Base-by-base conservation (phyloP, 176 grass and related monocot genomes). In the Oryza meridionalis region DNA sequence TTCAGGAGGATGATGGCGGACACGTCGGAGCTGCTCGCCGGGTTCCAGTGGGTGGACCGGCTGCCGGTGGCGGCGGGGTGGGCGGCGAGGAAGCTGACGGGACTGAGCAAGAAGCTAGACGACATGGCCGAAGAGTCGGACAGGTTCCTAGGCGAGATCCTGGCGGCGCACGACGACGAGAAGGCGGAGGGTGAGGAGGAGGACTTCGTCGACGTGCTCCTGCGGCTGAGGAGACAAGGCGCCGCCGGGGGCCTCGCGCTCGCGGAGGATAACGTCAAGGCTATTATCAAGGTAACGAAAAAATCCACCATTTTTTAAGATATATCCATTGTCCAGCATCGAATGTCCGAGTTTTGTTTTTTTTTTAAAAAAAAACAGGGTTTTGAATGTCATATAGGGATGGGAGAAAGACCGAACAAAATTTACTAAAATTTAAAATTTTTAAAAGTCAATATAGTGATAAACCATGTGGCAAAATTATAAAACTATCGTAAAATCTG, bases 201-300 rank as follows among this genome's bases (percentile, higher is more conserved):
- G 69, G 86, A 92, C 59, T 86, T 92, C 43, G 68, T 92, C 6
- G 82, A 88, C 75, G 82, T 86, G 70, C 26, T 88, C 78, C 59
- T 92, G 7, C 45, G 75, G 17, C 26, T 81, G 19, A 67, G 67
- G 79, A 81, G 61, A 12, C 66, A 81, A 59, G 77, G 29, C 2
- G 49, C 86, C 2, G 47, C 81, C 6, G 55, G 45, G 1, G 72
- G 76, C 21, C 35, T 88, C 43, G 65, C 69, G 70, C 70, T 91
- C 29, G 81, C 73, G 0, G 82, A 91, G 17, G 76, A 85, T 66
- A 71, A 85, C 3, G 63, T 85, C 70, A 87, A 88, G 51, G 70
- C 65, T 22, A 82, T 88, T 40, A n/a, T 84, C 75, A 61, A 71
- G 75, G 87, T 89, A 38, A 31, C 22, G 73, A 21, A 67, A 80